Conservation (phyloP, 2,329 filamentous ascomycete genomes). For the Curvularia sp. region DNA sequence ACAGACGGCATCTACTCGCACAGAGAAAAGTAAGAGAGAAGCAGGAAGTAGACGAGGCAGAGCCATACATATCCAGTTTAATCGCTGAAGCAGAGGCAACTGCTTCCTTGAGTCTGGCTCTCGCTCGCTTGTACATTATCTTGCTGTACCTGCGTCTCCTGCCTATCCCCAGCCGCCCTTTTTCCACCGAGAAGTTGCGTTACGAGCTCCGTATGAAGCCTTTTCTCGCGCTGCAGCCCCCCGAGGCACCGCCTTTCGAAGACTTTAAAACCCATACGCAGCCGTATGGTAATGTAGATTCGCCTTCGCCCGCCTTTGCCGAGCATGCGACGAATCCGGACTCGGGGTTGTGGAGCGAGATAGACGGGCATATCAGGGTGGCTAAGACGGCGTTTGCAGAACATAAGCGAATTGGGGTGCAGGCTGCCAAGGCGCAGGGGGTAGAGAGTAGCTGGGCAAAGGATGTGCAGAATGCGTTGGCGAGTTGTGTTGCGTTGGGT, state of each 20-base stretch:
- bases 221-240: constrained; percentile 72
- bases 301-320: constrained; percentile 14
- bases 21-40: constrained; percentile 15
- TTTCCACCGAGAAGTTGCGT: constrained; percentile 71
- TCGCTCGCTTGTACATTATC: constrained; percentile 67
- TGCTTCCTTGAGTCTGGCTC: constrained; percentile 39
- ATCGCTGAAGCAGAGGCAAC: constrained; percentile 37
- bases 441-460: constrained; percentile 51
- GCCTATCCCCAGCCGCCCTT: constrained; percentile 64
- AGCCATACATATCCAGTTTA: constrained; percentile 35
- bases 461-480: constrained; percentile 41
- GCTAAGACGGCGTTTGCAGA: constrained; percentile 48
- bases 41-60: constrained; percentile 20
- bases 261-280: constrained; percentile 59
- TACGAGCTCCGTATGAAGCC: constrained; percentile 89
- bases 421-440: constrained; percentile 45
- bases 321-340: constrained; percentile 17
- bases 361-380: constrained; percentile 39
- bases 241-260: constrained; percentile 70
- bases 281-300: constrained; percentile 37
- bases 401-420: constrained; percentile 49
- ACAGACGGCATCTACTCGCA: constrained; percentile 9
- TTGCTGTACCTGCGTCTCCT: constrained; percentile 66
- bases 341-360: constrained; percentile 32
- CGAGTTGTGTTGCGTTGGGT: constrained; percentile 46